Conservation (phyloP, 257 asterid species). For the Capsicum rhomboideum region DNA sequence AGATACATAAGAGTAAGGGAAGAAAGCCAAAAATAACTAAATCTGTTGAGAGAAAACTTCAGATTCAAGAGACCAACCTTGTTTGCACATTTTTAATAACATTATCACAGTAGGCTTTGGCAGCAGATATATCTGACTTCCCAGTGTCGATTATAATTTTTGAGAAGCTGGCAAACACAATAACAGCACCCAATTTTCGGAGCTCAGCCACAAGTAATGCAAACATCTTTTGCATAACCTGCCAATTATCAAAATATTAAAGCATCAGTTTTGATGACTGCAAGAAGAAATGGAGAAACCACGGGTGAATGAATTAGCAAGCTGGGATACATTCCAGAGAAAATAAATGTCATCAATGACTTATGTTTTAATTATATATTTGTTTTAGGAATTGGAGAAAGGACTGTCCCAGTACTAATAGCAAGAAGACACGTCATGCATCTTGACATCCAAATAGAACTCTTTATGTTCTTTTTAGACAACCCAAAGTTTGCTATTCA, state of each 20-base stretch:
- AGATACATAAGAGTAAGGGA: conserved; percentile 6
- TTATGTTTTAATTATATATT: background rate
- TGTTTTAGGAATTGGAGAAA: background rate
- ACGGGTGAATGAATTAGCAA: background rate
- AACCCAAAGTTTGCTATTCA: background rate
- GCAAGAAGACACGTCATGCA: background rate
- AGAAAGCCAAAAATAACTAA: background rate
- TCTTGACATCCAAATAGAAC: background rate
- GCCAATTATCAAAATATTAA: conserved; percentile 11
- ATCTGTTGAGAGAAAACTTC: background rate
- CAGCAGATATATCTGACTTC: conserved; percentile 74
- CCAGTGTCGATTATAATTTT: conserved; percentile 87
- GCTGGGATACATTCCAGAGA: background rate
- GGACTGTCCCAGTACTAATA: background rate
- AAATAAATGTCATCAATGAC: background rate
- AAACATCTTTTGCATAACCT: conserved; percentile 95
- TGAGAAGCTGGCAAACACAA: conserved; percentile 80
- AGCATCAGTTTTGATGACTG: background rate
- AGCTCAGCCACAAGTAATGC: conserved; percentile 91
- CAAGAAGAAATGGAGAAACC: conserved; percentile 1
- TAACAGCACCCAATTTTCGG: conserved; percentile 81
- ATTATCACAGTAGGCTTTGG: conserved; percentile 92
- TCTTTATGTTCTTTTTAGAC: background rate
- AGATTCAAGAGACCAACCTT: conserved; percentile 38
- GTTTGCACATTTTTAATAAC: conserved; percentile 68